Conservation (phyloP, 1,284 basidiomycete genomes). For the Cystobasidium sp. region DNA sequence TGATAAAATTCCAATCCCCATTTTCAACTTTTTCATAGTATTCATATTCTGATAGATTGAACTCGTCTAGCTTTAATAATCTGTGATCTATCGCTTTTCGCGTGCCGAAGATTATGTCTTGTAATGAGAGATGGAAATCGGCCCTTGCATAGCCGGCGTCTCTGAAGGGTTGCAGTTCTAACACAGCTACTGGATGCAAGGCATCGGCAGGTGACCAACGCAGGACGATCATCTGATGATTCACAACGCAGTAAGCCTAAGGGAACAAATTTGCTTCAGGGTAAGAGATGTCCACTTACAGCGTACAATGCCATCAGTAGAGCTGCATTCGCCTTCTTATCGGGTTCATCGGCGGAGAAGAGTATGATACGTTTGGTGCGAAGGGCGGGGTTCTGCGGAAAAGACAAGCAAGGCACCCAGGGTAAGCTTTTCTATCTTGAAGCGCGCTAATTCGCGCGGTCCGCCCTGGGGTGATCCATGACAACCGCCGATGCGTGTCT, state of each 20-base stretch:
- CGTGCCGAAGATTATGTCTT: slow-evolving; percentile 90
- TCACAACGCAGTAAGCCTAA: not conserved
- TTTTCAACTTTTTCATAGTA: slow-evolving; percentile 89
- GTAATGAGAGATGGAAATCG: slow-evolving; percentile 79
- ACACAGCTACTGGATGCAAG: slow-evolving; percentile 84
- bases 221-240: slow-evolving; percentile 85
- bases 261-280: not conserved
- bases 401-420: not conserved
- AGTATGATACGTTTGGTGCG: slow-evolving; percentile 75
- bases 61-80: slow-evolving; percentile 88
- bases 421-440: no score
- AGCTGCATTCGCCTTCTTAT: slow-evolving; percentile 89
- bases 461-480: no score
- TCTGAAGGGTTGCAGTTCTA: slow-evolving; percentile 70
- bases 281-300: slow-evolving; percentile 61
- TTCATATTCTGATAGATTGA: slow-evolving; percentile 81
- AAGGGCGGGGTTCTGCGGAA: slow-evolving; percentile 69
- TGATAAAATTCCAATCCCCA: slow-evolving; percentile 83
- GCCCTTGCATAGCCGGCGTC: slow-evolving; percentile 92
- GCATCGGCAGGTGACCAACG: slow-evolving; percentile 92
- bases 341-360: slow-evolving; percentile 83
- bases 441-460: no score
- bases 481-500: not conserved
- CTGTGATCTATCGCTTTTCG: slow-evolving; percentile 91
- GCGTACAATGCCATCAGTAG: slow-evolving; percentile 88